Conservation (phyloP, 192 early-diverging fungal species). For the Entomortierella chlamydospora region DNA sequence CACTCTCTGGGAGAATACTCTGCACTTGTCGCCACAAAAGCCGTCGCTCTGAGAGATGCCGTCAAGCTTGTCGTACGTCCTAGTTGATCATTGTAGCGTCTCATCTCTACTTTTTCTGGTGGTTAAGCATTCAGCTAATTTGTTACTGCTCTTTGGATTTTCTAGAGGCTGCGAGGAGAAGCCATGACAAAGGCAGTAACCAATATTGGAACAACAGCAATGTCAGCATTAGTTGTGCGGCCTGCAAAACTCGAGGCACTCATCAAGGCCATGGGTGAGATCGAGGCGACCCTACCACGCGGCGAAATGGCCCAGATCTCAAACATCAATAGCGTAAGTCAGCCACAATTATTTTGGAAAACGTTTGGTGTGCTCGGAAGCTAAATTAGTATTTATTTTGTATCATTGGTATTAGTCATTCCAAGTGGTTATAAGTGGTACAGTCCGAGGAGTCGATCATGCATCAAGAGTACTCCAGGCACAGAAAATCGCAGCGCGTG, state of each 20-base stretch:
- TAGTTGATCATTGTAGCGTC: neutral
- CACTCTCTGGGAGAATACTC: conserved; percentile 96
- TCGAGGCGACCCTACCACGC: conserved; percentile 67
- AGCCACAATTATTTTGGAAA: neutral
- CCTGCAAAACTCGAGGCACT: conserved; percentile 78
- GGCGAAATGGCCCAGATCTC: conserved; percentile 87
- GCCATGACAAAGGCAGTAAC: conserved; percentile 85
- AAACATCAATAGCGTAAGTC: conserved; percentile 49
- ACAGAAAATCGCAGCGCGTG: conserved; percentile 84
- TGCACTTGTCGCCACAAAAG: conserved; percentile 76
- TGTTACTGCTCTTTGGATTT: too few species aligned
- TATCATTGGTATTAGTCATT: conserved; percentile 58
- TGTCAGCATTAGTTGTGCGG: conserved; percentile 90
- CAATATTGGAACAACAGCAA: conserved; percentile 78
- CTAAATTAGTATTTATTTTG: too few species aligned
- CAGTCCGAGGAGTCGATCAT: conserved; percentile 83
- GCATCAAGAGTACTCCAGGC: conserved; percentile 86
- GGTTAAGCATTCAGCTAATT: too few species aligned
- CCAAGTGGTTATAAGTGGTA: conserved; percentile 94
- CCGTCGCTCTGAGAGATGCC: conserved; percentile 80
- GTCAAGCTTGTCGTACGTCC: conserved; percentile 82
- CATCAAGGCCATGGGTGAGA: conserved; percentile 72
- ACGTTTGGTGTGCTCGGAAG: too few species aligned
- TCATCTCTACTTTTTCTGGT: too few species aligned
- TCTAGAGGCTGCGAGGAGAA: conserved; percentile 81